Base-by-base conservation (phyloP, 23 red algal species). In the Gracilaria vermiculophylla region DNA sequence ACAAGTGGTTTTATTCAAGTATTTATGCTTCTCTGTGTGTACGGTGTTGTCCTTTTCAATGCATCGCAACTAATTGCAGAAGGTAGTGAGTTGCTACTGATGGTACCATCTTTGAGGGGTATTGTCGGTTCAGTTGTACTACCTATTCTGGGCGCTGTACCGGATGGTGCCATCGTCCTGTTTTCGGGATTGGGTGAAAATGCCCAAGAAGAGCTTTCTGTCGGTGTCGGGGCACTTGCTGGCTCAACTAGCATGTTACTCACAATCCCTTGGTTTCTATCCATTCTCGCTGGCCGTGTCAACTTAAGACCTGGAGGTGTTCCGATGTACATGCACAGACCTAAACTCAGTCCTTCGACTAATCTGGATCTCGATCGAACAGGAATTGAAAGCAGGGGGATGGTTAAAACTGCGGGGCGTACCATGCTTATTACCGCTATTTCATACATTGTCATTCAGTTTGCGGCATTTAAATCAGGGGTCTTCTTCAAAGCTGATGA, bases 91-190 rank as follows among this genome's bases (percentile, higher is more conserved):
- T 39, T 94, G 40, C 82, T 94, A 5, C 73, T 94, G 17, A 69
- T 94, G 33, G 92, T 94, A 20, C 92, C 92, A 3, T 81, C 92
- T 9, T 75, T 94, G 2, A 72, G 82, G 23, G 37, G 34, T 5
- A 73, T 94, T 64, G 92, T 94, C 54, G 92, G 92, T 45, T 94
- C 92, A 1, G 83, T 94, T 40, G 92, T 94, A 17, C 92, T 94
- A 19, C 92, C 92, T 28, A 87, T 94, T 37, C 66, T 94, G 17
- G 92, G 92, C 39, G 92, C 92, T 70, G 82, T 94, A 21, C 92
- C 92, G 35, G 92, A 94, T 33, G 92, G 92, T 53, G 80, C 81
- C 36, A 94, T 94, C 53, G 83, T 94, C 15, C 53, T 94, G 19
- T 94, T 94, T 56, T 94, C 92, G 24, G 92, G 82, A 44, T 45